Evolutionary conservation across 768 basidiomycete genomes (phyloP).

Genomic region (Termitomyces sp.): DNA sequence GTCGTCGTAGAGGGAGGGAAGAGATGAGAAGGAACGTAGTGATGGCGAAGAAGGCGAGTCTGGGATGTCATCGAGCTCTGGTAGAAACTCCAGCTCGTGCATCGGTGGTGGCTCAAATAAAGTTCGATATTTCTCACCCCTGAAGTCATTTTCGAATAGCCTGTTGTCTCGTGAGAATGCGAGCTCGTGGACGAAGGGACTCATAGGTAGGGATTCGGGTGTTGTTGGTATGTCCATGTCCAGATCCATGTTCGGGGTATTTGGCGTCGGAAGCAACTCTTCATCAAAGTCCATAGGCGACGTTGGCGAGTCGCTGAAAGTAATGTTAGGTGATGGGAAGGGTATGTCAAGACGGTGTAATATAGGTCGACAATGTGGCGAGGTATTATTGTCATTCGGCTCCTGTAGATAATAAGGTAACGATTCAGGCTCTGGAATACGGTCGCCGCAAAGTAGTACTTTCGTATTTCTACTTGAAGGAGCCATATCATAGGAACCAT

Average conservation of each 20-base stretch:
- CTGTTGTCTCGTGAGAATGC: neutral
- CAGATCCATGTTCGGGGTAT: conserved; percentile 4
- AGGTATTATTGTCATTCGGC: conserved; percentile 2
- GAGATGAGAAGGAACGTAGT: conserved; percentile 12
- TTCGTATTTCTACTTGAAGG: neutral
- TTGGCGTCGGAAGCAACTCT: conserved; percentile 19
- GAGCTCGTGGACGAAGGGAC: conserved; percentile 7
- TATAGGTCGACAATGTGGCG: conserved; percentile 10
- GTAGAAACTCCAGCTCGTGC: conserved; percentile 10
- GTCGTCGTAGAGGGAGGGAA: conserved; percentile 23
- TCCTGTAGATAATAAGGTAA: conserved; percentile 4
- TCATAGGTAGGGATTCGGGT: conserved; percentile 16
- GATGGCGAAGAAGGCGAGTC: conserved; percentile 16
- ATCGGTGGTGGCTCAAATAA: conserved; percentile 1
- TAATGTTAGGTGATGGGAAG: conserved; percentile 5
- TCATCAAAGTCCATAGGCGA: conserved; percentile 12
- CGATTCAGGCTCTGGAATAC: neutral
- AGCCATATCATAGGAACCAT: conserved; percentile 1
- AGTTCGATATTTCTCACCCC: neutral
- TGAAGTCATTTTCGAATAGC: conserved; percentile 2
- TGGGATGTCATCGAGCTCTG: conserved; percentile 10
- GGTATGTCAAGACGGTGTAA: conserved; percentile 15
- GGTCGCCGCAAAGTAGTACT: conserved; percentile 2
- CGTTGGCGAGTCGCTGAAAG: conserved; percentile 8
- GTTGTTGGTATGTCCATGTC: conserved; percentile 16